These are phyloP conservation scores for Suillus brevipes DNA, from an alignment of 768 basidiomycete genomes.

Conservation along the genomic window DNA sequence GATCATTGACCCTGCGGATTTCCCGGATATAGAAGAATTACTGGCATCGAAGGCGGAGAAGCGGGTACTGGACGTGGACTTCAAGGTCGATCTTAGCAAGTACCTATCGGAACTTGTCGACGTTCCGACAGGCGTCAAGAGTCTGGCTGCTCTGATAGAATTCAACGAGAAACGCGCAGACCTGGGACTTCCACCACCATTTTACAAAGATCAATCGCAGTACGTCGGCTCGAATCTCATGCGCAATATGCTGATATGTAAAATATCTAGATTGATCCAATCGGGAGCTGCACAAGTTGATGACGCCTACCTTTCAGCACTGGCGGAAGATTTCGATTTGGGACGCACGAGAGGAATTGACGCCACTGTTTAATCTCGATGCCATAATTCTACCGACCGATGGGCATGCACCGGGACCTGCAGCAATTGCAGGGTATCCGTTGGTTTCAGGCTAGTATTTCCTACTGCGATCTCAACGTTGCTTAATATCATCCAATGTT, in stretches of 20 bases:
- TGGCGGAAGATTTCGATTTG: slow-evolving; percentile 44
- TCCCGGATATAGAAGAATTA: slow-evolving; percentile 48
- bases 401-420: slow-evolving; percentile 15
- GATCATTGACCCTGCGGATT: slow-evolving; percentile 54
- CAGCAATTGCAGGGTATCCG: slow-evolving; percentile 60
- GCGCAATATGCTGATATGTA: not conserved
- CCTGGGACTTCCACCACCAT: slow-evolving; percentile 42
- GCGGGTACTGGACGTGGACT: slow-evolving; percentile 53
- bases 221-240: slow-evolving; percentile 14
- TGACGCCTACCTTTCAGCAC: slow-evolving; percentile 40
- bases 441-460: slow-evolving; percentile 46
- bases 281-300: slow-evolving; percentile 22
- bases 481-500: slow-evolving; percentile 32
- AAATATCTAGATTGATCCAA: not conserved
- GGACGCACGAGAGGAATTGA: slow-evolving; percentile 54
- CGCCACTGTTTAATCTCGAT: slow-evolving; percentile 43
- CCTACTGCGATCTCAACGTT: not conserved
- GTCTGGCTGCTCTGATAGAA: slow-evolving; percentile 55
- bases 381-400: slow-evolving; percentile 45
- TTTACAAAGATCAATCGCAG: slow-evolving; percentile 39
- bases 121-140: slow-evolving; percentile 61
- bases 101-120: slow-evolving; percentile 48
- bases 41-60: slow-evolving; percentile 51
- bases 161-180: slow-evolving; percentile 56
- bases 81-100: slow-evolving; percentile 50